Base-by-base conservation (phyloP, 176 grass and related monocot genomes). In the Tuctoria greenei region DNA sequence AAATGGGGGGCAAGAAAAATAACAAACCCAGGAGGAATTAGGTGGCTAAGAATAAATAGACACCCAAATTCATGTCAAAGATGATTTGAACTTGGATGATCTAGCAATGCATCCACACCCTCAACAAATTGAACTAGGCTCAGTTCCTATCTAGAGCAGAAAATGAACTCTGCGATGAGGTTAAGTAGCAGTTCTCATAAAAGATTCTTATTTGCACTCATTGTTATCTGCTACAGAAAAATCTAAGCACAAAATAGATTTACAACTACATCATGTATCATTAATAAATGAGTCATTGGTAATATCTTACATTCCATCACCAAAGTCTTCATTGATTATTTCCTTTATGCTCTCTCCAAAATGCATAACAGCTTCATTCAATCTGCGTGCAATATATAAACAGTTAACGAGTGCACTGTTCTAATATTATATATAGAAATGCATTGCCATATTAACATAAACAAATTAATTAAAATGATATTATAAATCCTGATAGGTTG, bases 321-420 rank as follows among this genome's bases (percentile, higher is more conserved):
- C 95, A 66, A 98, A 98, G 4, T 98, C 95, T 72, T 98, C 95
- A 44, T 98, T 98, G 65, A 98, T 90, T 45, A 98, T 94, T 73
- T 98, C 91, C 86, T 98, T 98, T 66, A 98, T 98, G 79, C 95
- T 98, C 89, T 94, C 91, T 62, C 95, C 95, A 77, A 90, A 98
- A 85, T 98, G 95, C 91, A 94, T 92, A 71, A 98, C 86, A 73
- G 95, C 89, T 94, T 98, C 95, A 77, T 98, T 93, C 83, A 94
- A 84, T 72, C 95, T 98, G 89, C 10, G 24, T 20, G 7, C 28
- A 78, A 65, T 25, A 42, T 24, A 72, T 47, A 47, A 40, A 63
- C 17, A 71, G 5, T 66, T 46, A 55, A 73, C 37, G 39, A 74
- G 25, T 18, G 61, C 16, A 20, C 31, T 74, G 76, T 37, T 58